Evolutionary conservation across 306 rosid species (phyloP).

Genomic region (Hylodesmum podocarpum): DNA sequence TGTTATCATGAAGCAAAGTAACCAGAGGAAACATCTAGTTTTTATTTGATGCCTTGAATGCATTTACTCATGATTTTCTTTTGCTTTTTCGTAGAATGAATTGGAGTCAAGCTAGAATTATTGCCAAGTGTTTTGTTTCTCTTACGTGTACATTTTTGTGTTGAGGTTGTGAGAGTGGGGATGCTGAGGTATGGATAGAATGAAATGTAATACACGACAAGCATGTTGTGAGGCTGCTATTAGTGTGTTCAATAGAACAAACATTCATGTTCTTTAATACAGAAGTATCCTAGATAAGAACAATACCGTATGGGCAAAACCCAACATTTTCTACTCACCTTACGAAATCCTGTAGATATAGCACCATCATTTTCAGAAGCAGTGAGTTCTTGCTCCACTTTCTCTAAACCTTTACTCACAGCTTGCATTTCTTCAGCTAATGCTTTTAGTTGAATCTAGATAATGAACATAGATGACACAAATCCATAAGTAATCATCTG

Average conservation of each 20-base stretch:
- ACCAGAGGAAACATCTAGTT: neutral
- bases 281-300: neutral
- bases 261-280: neutral
- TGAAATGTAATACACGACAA: neutral
- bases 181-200: neutral
- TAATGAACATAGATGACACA: constrained; percentile 15
- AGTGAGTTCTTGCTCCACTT: constrained; percentile 93
- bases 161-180: neutral
- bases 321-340: constrained; percentile 44
- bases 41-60: neutral
- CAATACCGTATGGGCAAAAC: neutral
- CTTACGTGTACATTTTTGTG: neutral
- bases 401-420: constrained; percentile 96
- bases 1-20: neutral
- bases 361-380: constrained; percentile 87
- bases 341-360: constrained; percentile 78
- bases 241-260: constrained; percentile 14
- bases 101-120: constrained; percentile 2
- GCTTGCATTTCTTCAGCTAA: constrained; percentile 99
- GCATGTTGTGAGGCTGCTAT: neutral
- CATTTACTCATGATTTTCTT: neutral
- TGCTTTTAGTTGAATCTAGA: constrained; percentile 91
- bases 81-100: neutral
- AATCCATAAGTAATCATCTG: constrained; percentile 13
- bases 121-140: neutral